Percentiles rank a stretch among this genome's conserved stretches.
Evolutionary conservation across 306 rosid genomes (phyloP).

Genomic region (Begonia fuchsioides): DNA sequence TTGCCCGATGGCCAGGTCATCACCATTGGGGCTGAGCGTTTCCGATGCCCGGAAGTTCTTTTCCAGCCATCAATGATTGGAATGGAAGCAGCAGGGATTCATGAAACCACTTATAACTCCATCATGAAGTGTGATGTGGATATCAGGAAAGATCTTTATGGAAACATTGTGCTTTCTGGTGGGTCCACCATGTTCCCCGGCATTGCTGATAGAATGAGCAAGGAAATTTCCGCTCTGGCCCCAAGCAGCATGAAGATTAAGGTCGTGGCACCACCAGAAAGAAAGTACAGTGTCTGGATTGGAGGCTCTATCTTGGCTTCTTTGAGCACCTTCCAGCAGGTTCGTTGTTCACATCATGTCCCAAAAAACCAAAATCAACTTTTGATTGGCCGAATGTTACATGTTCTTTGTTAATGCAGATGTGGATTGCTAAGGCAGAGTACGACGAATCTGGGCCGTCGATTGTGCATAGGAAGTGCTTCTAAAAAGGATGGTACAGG

Average conservation of each 20-base stretch:
- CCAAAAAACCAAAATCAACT: too few relatives aligned
- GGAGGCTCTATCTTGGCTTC: slow-evolving; percentile 96
- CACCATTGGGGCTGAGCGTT: slow-evolving; percentile 86
- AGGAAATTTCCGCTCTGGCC: slow-evolving; percentile 82
- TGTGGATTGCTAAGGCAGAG: slow-evolving; percentile 38
- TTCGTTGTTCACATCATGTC: too few relatives aligned
- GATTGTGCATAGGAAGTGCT: slow-evolving; percentile 85
- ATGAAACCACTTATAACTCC: slow-evolving; percentile 84
- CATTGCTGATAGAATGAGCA: slow-evolving; percentile 91
- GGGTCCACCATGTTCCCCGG: slow-evolving; percentile 93
- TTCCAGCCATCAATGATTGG: slow-evolving; percentile 84
- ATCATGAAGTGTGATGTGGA: slow-evolving; percentile 92
- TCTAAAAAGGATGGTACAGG: too few relatives aligned
- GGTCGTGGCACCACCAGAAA: slow-evolving; percentile 99
- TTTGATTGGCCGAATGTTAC: too few relatives aligned
- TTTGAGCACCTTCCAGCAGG: slow-evolving; percentile 83
- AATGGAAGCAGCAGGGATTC: slow-evolving; percentile 97
- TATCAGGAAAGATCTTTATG: slow-evolving; percentile 83
- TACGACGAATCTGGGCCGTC: slow-evolving; percentile 95
- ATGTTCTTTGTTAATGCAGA: too few relatives aligned
- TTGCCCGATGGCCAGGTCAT: slow-evolving; percentile 87
- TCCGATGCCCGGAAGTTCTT: slow-evolving; percentile 88
- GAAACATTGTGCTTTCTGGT: slow-evolving; percentile 90
- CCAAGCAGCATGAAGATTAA: slow-evolving; percentile 97
- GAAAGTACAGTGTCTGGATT: slow-evolving; percentile 96